Evolutionary conservation across 2,329 filamentous ascomycete genomes (phyloP), one percentile per base, ranked within the genome.

Genomic region (Phialophora verrucosa): DNA sequence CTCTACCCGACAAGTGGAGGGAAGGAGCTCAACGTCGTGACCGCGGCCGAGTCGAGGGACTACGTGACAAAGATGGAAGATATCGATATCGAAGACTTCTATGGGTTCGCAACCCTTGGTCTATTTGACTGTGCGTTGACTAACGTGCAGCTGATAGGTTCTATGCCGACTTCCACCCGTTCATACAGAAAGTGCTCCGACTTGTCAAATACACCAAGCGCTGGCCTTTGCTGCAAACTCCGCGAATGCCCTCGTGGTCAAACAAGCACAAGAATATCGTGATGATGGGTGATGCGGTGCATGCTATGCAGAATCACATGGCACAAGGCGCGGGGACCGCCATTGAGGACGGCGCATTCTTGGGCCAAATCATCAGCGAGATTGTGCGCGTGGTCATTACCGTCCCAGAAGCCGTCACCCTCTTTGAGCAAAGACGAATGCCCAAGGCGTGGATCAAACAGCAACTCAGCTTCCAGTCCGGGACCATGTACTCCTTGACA

Each of bases 201-300:
- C 44, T 60, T 17, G 58, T 60, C 44, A 60, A 60, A 29, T 60
- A 60, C 20, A 60, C 58, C 25, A 60, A 60, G 35, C 75, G 79
- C 47, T 82, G 80, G 80, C 80, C 80, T 10, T 72, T 82, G 11
- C 73, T 82, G 59, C 76, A 80, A 38, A 80, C 79, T 6, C 78
- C 78, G 0, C 78, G 78, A 7, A 68, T 81, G 57, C 66, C 76
- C 7, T 75, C 74, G 0, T 82, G 79, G 80, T 80, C 76, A 2
- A 79, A 75, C 38, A 69, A 74, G 0, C 70, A 75, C 51, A 78
- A 77, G 70, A 81, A 80, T 54, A 73, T 82, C 3, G 77, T 81
- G 1, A 69, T 82, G 29, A 78, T 81, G 65, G 80, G 80, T 12
- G 62, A 68, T 63, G 65, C 59, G 10, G 25, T 47, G 14, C 78